Conservation (phyloP, 2,329 filamentous ascomycete species). For the Cladophialophora immunda region DNA sequence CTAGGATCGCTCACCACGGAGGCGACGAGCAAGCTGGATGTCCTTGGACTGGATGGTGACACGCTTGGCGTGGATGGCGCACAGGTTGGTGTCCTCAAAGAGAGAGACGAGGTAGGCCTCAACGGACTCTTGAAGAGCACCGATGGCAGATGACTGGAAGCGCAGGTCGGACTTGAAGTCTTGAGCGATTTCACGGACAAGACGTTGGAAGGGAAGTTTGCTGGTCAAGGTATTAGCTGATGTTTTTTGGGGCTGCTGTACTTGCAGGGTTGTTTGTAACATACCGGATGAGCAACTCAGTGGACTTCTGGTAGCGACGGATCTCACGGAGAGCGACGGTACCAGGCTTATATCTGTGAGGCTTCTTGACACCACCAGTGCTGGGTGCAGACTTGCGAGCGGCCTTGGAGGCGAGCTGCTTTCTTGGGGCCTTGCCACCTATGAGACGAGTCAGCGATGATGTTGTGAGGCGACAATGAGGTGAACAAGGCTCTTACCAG, state of each 20-base stretch:
- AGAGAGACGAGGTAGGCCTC: conserved; percentile 98
- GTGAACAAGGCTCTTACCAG: conserved; percentile 30
- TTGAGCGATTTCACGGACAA: conserved; percentile 96
- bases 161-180: conserved; percentile 95
- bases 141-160: conserved; percentile 98
- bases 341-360: conserved; percentile 87
- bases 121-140: conserved; percentile 96
- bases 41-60: conserved; percentile 96
- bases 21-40: conserved; percentile 93
- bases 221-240: conserved; percentile 89
- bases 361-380: conserved; percentile 97
- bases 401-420: conserved; percentile 99
- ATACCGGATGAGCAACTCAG: conserved; percentile 85
- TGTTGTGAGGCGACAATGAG: conserved; percentile 38
- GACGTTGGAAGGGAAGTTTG: conserved; percentile 97
- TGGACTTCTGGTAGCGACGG: conserved; percentile 96
- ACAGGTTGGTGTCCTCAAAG: conserved; percentile 98
- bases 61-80: conserved; percentile 98
- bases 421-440: conserved; percentile 78
- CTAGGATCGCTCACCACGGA: conserved; percentile 92
- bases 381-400: conserved; percentile 98
- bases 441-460: conserved; percentile 36
- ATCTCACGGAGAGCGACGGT: conserved; percentile 99
- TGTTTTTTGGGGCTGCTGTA: conserved; percentile 82
- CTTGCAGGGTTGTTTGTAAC: conserved; percentile 10